A percentile compares a stretch with the other conserved stretches of the same genome.
Conservation (phyloP, 2,329 filamentous ascomycete species). For the Cryphonectria carpinicola region DNA sequence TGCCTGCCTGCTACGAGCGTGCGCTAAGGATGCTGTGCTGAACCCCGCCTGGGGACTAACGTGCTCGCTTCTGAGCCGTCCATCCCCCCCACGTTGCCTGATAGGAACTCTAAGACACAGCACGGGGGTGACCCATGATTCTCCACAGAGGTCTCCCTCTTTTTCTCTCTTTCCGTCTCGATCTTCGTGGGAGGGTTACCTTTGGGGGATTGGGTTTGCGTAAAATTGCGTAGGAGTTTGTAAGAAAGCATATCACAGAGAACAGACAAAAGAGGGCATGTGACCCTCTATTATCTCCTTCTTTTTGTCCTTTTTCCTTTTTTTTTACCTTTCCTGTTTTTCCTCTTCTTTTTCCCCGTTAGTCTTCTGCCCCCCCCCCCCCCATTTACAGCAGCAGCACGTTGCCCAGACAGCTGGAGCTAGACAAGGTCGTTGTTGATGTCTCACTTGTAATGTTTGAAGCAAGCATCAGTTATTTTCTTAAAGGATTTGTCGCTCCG, state of each 20-base stretch:
- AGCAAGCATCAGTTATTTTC: neutral
- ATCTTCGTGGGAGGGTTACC: no score
- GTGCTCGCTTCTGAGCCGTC: neutral
- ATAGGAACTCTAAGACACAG: neutral
- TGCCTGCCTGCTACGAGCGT: neutral
- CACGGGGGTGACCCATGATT: neutral
- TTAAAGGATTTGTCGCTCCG: neutral
- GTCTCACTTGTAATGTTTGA: conserved; percentile 3
- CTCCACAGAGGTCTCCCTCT: neutral
- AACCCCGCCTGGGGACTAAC: neutral
- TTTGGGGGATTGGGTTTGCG: no score
- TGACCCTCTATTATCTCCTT: neutral
- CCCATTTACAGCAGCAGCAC: neutral
- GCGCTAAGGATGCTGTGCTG: neutral
- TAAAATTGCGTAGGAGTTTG: neutral
- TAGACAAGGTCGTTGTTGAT: neutral
- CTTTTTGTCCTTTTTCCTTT: no score
- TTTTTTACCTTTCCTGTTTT: neutral
- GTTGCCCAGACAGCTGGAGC: neutral
- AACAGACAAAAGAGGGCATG: neutral
- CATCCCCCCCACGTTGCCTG: neutral
- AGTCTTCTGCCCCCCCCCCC: neutral
- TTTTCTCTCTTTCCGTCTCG: no score
- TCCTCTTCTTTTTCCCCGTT: neutral
- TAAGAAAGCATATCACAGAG: neutral